Conservation (phyloP, 2,329 filamentous ascomycete species). For the Rhexocercosporidium sp. region DNA sequence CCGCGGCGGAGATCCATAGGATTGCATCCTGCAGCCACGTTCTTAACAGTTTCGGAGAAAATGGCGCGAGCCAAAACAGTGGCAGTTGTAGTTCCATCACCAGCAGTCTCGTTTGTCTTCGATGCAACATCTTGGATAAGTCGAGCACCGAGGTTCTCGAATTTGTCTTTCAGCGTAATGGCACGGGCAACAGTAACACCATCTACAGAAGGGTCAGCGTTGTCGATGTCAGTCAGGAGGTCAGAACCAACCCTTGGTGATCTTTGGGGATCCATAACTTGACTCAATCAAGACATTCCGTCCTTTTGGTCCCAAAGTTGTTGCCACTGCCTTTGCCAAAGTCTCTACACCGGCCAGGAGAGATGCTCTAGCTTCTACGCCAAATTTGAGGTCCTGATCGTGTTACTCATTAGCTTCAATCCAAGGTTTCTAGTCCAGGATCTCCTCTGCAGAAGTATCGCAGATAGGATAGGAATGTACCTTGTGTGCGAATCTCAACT, state of each 20-base stretch:
- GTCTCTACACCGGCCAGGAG: constrained; percentile 96
- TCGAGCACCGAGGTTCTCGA: constrained; percentile 97
- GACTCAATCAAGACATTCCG: constrained; percentile 99
- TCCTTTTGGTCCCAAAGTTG: constrained; percentile 96
- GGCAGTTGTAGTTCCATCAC: constrained; percentile 97
- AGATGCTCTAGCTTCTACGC: constrained; percentile 88
- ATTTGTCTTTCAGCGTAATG: constrained; percentile 95
- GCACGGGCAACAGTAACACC: constrained; percentile 90
- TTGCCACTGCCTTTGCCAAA: constrained; percentile 92
- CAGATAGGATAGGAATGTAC: constrained; percentile 53
- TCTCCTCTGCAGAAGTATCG: no score
- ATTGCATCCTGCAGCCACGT: constrained; percentile 98
- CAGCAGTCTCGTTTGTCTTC: constrained; percentile 98
- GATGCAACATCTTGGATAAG: constrained; percentile 97
- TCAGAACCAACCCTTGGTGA: constrained; percentile 84
- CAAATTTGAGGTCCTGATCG: constrained; percentile 91
- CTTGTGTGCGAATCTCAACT: constrained; percentile 98
- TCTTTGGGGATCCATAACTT: constrained; percentile 98
- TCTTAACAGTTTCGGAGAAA: constrained; percentile 99
- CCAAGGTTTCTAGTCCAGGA: neutral
- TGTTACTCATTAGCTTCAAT: constrained; percentile 19
- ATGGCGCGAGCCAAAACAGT: constrained; percentile 97
- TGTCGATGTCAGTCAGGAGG: neutral
- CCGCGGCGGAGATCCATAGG: constrained; percentile 98
- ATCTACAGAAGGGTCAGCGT: constrained; percentile 55